Evolutionary conservation across 176 grass and related monocot species (phyloP).

Genomic region (Pontederia crassipes): DNA sequence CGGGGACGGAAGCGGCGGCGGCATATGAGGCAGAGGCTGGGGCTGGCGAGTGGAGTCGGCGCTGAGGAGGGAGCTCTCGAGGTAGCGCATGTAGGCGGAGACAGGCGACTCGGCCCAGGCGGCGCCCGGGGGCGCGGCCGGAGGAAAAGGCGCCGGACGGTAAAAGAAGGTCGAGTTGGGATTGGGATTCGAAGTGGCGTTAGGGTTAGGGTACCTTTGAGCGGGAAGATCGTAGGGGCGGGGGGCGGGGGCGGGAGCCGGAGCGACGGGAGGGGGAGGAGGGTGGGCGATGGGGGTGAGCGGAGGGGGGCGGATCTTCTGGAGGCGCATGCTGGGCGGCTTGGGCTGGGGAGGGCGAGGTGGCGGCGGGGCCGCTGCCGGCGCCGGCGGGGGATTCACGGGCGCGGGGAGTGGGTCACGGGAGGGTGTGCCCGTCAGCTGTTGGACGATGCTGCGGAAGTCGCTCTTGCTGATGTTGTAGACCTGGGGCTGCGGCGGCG

Average conservation of each 20-base stretch:
- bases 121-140: constrained; percentile 14
- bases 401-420: constrained; percentile 26
- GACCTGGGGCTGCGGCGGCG: constrained; percentile 91
- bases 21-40: not conserved
- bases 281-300: constrained; percentile 46
- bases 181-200: constrained; percentile 17
- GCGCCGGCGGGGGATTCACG: constrained; percentile 10
- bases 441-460: constrained; percentile 91
- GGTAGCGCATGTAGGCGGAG: constrained; percentile 77
- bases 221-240: not conserved
- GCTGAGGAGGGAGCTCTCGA: constrained; percentile 68
- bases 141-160: constrained; percentile 29
- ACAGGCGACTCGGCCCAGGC: constrained; percentile 56
- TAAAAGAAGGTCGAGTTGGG: constrained; percentile 31
- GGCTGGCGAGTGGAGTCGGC: constrained; percentile 12
- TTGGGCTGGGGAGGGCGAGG: constrained; percentile 34
- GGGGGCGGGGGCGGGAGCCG: not conserved
- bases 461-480: constrained; percentile 99
- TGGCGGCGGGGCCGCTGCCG: too few species aligned
- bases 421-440: constrained; percentile 83
- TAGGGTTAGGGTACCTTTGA: constrained; percentile 23
- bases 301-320: constrained; percentile 73
- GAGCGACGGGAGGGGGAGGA: constrained; percentile 18
- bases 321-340: constrained; percentile 55
- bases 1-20: not conserved